Evolutionary conservation across 106 monocot genomes (phyloP), one percentile per base, ranked within the genome.

Genomic region (Phalaenopsis equestris): DNA sequence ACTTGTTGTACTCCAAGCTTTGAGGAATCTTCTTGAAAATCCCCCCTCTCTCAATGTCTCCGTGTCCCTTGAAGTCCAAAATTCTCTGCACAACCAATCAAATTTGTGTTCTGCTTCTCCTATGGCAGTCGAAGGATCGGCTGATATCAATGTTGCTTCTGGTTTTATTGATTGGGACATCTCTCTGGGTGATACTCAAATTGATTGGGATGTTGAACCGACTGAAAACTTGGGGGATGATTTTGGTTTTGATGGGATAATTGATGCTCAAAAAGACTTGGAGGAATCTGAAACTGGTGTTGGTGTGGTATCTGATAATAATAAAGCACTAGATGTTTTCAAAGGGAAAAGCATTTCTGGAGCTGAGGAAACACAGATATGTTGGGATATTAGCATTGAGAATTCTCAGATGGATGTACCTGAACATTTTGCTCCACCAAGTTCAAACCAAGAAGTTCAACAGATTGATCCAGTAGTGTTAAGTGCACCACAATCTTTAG

Each of bases 91-190:
- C 11, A 85, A 88, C 9, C 73, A 49, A 19, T 76, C 83, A 67
- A 80, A 84, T 21, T 42, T 39, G 47, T 57, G 80, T 43, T 42
- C 74, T 56, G 61, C 76, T 80, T 17, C 78, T 79, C 61, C 72
- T 37, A 42, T 75, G 30, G 47, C 56, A 24, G 91, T 43, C 75
- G 79, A 8, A n/a, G 80, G 80, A 30, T 65, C 78, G 47, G 1
- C n/a, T 82, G 87, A 88, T 88, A 55, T 56, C 21, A 67, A 77
- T 88, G 30, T 61, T 46, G 1, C 85, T 57, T 64, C 73, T 5
- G 90, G 80, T 83, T 88, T 77, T 43, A 99, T 99, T 81, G 95
- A 99, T 79, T 99, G 99, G 99, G 83, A 95, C 76, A 89, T 99
- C 79, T 86, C 93, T 77, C 77, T 87, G 67, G 90, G 93, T 77